These are phyloP conservation scores for Aspergillus bridgeri DNA, from an alignment of 495 filamentous ascomycete genomes.

Conservation along the genomic window DNA sequence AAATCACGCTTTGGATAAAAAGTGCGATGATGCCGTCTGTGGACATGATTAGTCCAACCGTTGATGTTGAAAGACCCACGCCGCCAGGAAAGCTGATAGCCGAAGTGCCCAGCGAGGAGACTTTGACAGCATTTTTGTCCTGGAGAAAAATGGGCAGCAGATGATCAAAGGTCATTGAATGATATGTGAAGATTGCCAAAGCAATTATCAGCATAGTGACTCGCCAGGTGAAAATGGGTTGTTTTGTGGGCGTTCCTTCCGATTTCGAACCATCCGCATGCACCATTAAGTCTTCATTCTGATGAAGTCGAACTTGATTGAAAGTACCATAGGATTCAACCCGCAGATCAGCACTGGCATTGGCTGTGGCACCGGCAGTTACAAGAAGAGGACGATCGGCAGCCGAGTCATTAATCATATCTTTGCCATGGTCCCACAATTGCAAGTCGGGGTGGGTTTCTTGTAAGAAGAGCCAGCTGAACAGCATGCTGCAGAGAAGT, in stretches of 20 bases:
- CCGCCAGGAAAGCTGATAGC: slow-evolving; percentile 66
- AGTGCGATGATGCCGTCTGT: slow-evolving; percentile 77
- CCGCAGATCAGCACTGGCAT: slow-evolving; percentile 66
- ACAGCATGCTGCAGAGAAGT: slow-evolving; percentile 68
- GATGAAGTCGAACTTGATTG: slow-evolving; percentile 51
- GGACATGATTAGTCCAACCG: slow-evolving; percentile 76
- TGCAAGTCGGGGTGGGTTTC: slow-evolving; percentile 83
- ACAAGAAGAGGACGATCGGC: slow-evolving; percentile 69
- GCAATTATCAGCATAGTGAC: slow-evolving; percentile 68
- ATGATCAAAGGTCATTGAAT: slow-evolving; percentile 85
- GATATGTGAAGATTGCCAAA: slow-evolving; percentile 80
- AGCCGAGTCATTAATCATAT: slow-evolving; percentile 45
- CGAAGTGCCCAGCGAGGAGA: slow-evolving; percentile 24
- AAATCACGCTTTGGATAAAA: slow-evolving; percentile 71
- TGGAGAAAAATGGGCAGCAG: slow-evolving; percentile 82
- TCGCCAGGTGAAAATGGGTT: slow-evolving; percentile 58
- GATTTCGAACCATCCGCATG: slow-evolving; percentile 44
- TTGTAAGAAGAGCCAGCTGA: slow-evolving; percentile 69
- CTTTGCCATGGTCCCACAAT: slow-evolving; percentile 48
- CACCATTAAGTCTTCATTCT: slow-evolving; percentile 48
- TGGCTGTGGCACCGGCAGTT: slow-evolving; percentile 65
- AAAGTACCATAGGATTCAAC: slow-evolving; percentile 79
- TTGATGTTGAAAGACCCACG: slow-evolving; percentile 66
- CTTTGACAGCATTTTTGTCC: slow-evolving; percentile 49
- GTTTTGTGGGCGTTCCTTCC: slow-evolving; percentile 26